Base-by-base conservation (phyloP, 2,329 filamentous ascomycete genomes). In the Ilyonectria mors-panacis region DNA sequence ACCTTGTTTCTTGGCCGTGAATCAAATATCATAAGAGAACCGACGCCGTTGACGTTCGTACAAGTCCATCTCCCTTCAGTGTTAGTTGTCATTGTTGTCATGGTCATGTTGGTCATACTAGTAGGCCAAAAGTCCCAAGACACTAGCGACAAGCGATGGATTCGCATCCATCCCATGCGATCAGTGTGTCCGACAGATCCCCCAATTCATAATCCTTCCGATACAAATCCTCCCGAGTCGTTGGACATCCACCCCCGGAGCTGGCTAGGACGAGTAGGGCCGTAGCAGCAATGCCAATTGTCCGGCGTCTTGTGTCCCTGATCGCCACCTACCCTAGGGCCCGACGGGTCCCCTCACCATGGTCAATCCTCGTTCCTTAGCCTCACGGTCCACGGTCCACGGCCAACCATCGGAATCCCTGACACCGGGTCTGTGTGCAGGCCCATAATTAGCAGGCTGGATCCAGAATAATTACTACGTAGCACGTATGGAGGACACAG, bases 121-220 rank as follows among this genome's bases (percentile, higher is more conserved):
- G 21, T 33, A 6, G 39, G 39, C 9, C 48, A 13, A 33, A 6
- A 10, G 10, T 7, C 3, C 19, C 44, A 45, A 45, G 9, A 21
- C 4, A 8, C 19, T 21, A 50, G 6, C 47, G 13, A 21, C n/a
- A 6, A 30, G 23, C 47, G 23, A 50, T 50, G 47, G 47, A 50
- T 50, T 26, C 47, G 23, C 23, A 50, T 15, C 21, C 45, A 26
- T 26, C 13, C 13, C 26, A 28, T 8, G 13, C 23, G 13, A 50
- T 15, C 12, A 50, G 45, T 50, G 26, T n/a, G 26, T 21, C 28
- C 28, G 28, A 35, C 48, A 53, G 50, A 53, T 23, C 50, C 48
- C 28, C 48, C 50, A 28, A 35, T 53, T 35, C 30, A 33, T n/a
- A n/a, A 35, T 53, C 50, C n/a, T 35, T 53, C 50, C 50, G 50